Percentiles rank a stretch among this genome's conserved stretches.
These are phyloP conservation scores for Fusarium oligoseptatum DNA, from an alignment of 2,329 filamentous ascomycete genomes.

Conservation along the genomic window DNA sequence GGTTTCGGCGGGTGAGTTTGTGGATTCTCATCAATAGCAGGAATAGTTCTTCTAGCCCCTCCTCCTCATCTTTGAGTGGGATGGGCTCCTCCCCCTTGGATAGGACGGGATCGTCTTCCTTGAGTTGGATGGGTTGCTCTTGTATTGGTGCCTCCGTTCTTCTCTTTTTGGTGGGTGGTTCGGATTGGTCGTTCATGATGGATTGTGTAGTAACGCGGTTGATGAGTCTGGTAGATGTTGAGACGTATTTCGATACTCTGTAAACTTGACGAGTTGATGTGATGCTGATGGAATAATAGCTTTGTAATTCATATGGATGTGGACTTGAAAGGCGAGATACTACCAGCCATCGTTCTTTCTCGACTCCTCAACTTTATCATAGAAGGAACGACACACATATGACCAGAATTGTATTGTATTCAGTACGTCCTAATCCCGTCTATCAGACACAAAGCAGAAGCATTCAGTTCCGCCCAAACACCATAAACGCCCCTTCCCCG, in stretches of 20 bases:
- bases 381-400: neutral
- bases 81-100: neutral
- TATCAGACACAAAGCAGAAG: conserved; percentile 11
- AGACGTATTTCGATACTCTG: neutral
- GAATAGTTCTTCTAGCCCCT: neutral
- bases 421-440: neutral
- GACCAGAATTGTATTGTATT: neutral
- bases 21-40: neutral
- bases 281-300: neutral
- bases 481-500: conserved; percentile 29
- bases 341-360: neutral
- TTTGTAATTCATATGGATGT: neutral
- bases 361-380: neutral
- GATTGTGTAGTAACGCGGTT: neutral
- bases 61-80: neutral
- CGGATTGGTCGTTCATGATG: neutral
- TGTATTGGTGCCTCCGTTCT: neutral
- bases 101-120: neutral
- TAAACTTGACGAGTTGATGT: neutral
- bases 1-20: neutral
- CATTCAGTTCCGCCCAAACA: conserved; percentile 15
- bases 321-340: neutral
- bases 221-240: neutral
- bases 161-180: neutral
- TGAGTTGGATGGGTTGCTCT: neutral